These are phyloP conservation scores for Flaveria sonorensis DNA, from an alignment of 129 eudicot species.

Conservation along the genomic window DNA sequence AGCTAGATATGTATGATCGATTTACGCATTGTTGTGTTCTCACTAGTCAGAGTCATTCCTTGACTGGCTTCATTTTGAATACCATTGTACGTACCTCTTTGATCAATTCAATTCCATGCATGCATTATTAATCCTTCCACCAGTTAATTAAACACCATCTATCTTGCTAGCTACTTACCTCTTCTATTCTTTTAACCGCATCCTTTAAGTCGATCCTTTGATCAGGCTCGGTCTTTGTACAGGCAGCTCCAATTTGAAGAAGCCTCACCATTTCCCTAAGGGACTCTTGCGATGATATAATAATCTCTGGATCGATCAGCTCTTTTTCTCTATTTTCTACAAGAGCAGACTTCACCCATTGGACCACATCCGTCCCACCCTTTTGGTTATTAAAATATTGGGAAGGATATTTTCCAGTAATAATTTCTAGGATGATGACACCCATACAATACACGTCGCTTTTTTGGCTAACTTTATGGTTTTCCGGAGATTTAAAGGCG, in stretches of 20 bases:
- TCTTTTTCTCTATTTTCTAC: conserved; percentile 49
- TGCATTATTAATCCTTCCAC: not conserved
- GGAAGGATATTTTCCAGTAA: conserved; percentile 81
- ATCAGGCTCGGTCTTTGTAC: not conserved
- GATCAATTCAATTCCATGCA: too few species aligned
- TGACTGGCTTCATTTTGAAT: too few species aligned
- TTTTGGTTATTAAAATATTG: conserved; percentile 69
- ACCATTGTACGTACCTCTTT: too few species aligned
- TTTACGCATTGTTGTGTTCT: too few species aligned
- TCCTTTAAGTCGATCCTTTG: not conserved
- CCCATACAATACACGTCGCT: conserved; percentile 83
- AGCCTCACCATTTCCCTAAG: not conserved
- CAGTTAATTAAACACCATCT: not conserved
- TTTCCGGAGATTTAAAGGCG: conserved; percentile 71
- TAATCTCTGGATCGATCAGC: conserved; percentile 72
- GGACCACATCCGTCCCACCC: conserved; percentile 78
- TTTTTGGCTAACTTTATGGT: conserved; percentile 44
- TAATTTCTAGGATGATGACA: conserved; percentile 65
- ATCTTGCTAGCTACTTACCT: not conserved
- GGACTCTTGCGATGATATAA: not conserved
- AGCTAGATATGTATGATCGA: too few species aligned
- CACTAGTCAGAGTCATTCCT: too few species aligned
- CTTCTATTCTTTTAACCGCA: not conserved
- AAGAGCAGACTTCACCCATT: conserved; percentile 63
- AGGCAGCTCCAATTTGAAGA: not conserved